A percentile compares a stretch with the other conserved stretches of the same genome.
These are phyloP conservation scores for Rhexocercosporidium sp. DNA, from an alignment of 2,329 filamentous ascomycete species.

Conservation along the genomic window DNA sequence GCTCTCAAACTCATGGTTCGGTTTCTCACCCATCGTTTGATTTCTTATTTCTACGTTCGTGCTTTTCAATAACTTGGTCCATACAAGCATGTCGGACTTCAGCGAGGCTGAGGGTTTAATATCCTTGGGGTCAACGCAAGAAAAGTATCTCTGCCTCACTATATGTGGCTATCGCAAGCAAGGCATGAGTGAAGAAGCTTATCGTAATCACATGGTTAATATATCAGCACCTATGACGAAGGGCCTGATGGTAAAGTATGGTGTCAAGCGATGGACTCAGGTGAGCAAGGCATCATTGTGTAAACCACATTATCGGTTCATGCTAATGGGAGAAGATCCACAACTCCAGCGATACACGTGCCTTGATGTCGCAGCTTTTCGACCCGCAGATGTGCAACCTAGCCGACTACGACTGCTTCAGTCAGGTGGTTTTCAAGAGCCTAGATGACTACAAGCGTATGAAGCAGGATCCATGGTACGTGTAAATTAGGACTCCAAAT, in stretches of 20 bases:
- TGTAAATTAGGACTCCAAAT: no score
- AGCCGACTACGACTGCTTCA: constrained; percentile 56
- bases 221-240: constrained; percentile 53
- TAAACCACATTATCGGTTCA: background rate
- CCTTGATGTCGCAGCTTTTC: constrained; percentile 48
- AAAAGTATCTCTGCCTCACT: constrained; percentile 50
- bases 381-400: constrained; percentile 55
- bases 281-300: constrained; percentile 37
- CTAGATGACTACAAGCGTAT: constrained; percentile 54
- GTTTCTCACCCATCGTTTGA: no score
- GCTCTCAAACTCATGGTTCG: no score
- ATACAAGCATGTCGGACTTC: background rate
- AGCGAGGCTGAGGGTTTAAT: background rate
- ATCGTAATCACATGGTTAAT: constrained; percentile 53
- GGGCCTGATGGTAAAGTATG: constrained; percentile 55
- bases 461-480: constrained; percentile 54
- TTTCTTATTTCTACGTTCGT: background rate
- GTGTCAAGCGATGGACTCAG: constrained; percentile 52
- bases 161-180: constrained; percentile 54
- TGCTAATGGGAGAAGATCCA: constrained; percentile 46
- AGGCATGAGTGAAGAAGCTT: constrained; percentile 55
- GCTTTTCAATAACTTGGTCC: background rate
- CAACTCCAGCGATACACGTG: constrained; percentile 44
- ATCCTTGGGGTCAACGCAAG: background rate
- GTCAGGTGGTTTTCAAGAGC: constrained; percentile 51